Base-by-base conservation (phyloP, 2,329 filamentous ascomycete species). In the Plectosphaerella cucumerina region DNA sequence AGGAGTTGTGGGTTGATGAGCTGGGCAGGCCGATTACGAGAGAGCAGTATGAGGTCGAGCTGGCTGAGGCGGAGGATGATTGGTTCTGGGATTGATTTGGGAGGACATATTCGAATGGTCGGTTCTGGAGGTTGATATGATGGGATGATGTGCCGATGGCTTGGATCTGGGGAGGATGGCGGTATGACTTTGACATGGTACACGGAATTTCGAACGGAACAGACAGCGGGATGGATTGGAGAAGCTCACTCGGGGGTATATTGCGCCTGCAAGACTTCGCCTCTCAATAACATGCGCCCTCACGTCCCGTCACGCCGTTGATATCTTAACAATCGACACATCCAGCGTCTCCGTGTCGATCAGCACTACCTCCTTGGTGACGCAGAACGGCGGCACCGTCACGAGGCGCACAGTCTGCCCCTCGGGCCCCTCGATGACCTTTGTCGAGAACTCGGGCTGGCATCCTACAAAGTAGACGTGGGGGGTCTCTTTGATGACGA, bases 381-480 rank as follows among this genome's bases (percentile, higher is more conserved):
- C 77, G 1, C 80, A 77, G 64, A 97, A 99, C 20, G 81, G 86
- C 0, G 95, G 95, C 37, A 99, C 80, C 1, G 89, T 79, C n/a
- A 99, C 73, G 4, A 97, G 72, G 41, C 90, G 78, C 9, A 96
- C 87, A 17, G 72, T 71, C 66, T 96, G 87, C 1, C 84, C 86
- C 1, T 83, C 75, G 0, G 78, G 75, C 0, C 86, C 86, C 41
- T 85, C 73, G 34, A 95, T 85, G 1, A 86, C 67, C 26, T 78
- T 81, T 3, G 87, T 92, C 48, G 82, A 85, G 66, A 95, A 96
- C 48, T 77, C 76, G 3, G 90, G 86, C 67, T 96, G 91, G 60
- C 88, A 91, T 15, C 92, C 92, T 1, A 89, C 87, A 65, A 99
- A 90, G 71, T 90, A 97, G 31, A 99, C 75, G 62, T 99, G 93